Evolutionary conservation across 371 early-diverging fungal species (phyloP).

Genomic region (Saksenaea vasiformis): DNA sequence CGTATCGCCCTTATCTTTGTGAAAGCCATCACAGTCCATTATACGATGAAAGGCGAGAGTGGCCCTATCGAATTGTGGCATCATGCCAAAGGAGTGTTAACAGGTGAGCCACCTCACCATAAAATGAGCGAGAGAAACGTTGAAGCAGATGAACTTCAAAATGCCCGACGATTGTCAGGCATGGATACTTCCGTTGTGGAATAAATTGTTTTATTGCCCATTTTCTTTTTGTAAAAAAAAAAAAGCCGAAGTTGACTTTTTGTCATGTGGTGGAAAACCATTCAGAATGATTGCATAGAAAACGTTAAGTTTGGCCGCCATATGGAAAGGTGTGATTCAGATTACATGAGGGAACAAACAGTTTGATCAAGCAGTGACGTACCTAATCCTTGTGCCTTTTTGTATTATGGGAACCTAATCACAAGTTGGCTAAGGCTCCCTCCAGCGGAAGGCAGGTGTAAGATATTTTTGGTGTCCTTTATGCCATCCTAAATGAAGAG

Average conservation of each 20-base stretch:
- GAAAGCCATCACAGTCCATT: conserved; percentile 29
- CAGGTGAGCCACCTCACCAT: conserved; percentile 23
- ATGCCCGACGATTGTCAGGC: conserved; percentile 12
- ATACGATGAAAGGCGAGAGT: conserved; percentile 19
- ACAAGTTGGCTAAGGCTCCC: no score
- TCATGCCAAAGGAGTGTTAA: conserved; percentile 19
- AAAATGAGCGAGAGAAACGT: conserved; percentile 21
- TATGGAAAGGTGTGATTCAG: no score
- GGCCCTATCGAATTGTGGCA: conserved; percentile 25
- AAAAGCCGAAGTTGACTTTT: background rate
- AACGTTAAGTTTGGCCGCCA: no score
- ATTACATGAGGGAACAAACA: no score
- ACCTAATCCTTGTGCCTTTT: no score
- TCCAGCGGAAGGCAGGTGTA: no score
- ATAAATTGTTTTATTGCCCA: background rate
- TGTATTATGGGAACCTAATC: no score
- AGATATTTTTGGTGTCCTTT: no score
- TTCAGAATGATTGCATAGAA: no score
- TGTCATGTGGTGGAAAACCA: no score
- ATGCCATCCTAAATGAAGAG: no score
- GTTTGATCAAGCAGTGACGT: no score
- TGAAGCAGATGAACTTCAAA: conserved; percentile 16
- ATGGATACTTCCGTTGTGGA: conserved; percentile 16
- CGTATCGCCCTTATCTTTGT: conserved; percentile 36
- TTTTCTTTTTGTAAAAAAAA: background rate